These are phyloP conservation scores for Rhizopogon roseolus DNA, from an alignment of 768 basidiomycete species.

Conservation along the genomic window DNA sequence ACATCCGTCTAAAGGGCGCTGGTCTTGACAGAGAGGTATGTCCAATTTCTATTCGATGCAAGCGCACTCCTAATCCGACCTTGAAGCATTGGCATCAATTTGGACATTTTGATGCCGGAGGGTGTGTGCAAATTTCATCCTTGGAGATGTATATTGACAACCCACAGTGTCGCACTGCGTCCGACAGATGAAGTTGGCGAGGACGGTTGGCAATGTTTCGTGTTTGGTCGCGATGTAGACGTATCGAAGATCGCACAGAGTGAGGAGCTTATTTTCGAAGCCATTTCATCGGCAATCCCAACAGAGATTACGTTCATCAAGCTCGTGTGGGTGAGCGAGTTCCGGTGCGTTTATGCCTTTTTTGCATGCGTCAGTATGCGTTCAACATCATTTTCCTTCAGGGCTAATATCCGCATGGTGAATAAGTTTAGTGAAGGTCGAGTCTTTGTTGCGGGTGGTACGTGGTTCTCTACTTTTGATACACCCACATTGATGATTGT, in stretches of 20 bases:
- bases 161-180: neutral
- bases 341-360: constrained; percentile 3
- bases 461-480: neutral
- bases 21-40: constrained; percentile 3
- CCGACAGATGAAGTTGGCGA: constrained; percentile 1
- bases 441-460: too few relatives aligned
- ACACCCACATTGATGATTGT: too few relatives aligned
- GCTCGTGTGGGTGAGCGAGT: constrained; percentile 2
- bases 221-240: constrained; percentile 9
- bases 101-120: neutral
- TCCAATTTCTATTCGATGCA: neutral
- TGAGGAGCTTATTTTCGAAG: neutral
- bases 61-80: neutral
- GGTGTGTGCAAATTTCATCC: too few relatives aligned
- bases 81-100: constrained; percentile 3
- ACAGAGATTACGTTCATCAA: constrained; percentile 1
- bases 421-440: too few relatives aligned
- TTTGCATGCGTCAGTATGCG: too few relatives aligned
- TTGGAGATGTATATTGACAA: too few relatives aligned
- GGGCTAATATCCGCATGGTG: too few relatives aligned
- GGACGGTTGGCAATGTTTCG: neutral
- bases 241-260: constrained; percentile 10
- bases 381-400: too few relatives aligned
- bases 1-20: constrained; percentile 26
- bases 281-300: neutral